Conservation (phyloP, 1,284 basidiomycete species). For the Heterobasidion annosum region DNA sequence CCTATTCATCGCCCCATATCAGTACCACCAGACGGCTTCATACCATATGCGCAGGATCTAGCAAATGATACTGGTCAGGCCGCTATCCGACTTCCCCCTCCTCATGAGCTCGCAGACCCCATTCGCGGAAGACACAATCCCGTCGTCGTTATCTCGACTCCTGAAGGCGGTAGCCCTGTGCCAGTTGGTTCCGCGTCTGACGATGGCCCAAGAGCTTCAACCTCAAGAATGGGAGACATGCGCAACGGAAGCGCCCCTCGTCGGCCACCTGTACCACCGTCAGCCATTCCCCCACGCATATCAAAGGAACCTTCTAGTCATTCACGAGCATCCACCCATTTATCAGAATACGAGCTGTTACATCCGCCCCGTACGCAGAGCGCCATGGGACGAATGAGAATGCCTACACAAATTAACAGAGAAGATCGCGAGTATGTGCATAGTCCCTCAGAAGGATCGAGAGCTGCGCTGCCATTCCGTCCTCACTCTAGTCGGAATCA, state of each 20-base stretch:
- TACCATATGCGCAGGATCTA: slow-evolving; percentile 23
- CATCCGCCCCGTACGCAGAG: not conserved
- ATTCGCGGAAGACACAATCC: slow-evolving; percentile 15
- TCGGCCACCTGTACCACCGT: not conserved
- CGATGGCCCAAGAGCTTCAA: slow-evolving; percentile 1
- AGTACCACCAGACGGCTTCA: slow-evolving; percentile 28
- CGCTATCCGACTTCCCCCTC: slow-evolving; percentile 26
- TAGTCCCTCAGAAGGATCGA: not conserved
- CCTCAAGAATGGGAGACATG: slow-evolving; percentile 5
- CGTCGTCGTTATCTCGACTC: slow-evolving; percentile 6
- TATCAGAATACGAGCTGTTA: slow-evolving; percentile 12
- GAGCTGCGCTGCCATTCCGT: not conserved
- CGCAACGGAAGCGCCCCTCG: not conserved
- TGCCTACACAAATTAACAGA: not conserved
- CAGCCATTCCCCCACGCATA: slow-evolving; percentile 1
- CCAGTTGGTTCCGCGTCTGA: slow-evolving; percentile 2
- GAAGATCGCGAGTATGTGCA: slow-evolving; percentile 8
- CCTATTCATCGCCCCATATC: slow-evolving; percentile 10
- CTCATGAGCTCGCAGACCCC: slow-evolving; percentile 21
- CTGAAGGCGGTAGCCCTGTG: slow-evolving; percentile 9
- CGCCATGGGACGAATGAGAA: not conserved
- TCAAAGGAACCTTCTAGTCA: slow-evolving; percentile 6
- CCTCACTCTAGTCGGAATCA: not conserved
- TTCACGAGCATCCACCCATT: slow-evolving; percentile 10
- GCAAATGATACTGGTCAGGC: slow-evolving; percentile 10